phyloP scores from a whole-genome alignment of 192 early-diverging fungal species.

The Linnemannia elongata region DNA sequence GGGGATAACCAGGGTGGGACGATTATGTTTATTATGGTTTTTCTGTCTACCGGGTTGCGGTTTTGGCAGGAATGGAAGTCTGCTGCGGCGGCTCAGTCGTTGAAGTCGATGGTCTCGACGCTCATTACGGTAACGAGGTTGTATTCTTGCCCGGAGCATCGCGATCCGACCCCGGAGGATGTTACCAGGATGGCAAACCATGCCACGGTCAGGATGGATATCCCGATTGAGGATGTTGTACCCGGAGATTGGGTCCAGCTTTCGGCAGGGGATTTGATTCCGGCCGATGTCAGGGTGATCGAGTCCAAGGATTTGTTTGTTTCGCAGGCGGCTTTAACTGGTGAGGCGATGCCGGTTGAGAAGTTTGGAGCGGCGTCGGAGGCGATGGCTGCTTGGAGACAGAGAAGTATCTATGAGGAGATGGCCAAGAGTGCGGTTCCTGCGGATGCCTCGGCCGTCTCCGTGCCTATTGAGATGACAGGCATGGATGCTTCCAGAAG shows the following conservation, averaged over 20 bases:
- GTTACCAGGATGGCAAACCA: slow-evolving; percentile 29
- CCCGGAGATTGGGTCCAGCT: slow-evolving; percentile 63
- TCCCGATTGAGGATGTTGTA: slow-evolving; percentile 59
- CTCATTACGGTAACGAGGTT: slow-evolving; percentile 52
- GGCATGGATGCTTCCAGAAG: background rate
- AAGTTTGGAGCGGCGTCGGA: slow-evolving; percentile 43
- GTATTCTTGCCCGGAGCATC: slow-evolving; percentile 43
- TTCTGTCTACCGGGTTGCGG: slow-evolving; percentile 49
- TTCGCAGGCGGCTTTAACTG: slow-evolving; percentile 62
- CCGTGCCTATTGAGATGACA: background rate
- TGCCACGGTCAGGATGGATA: slow-evolving; percentile 42
- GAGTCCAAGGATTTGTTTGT: slow-evolving; percentile 64
- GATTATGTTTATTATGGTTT: slow-evolving; percentile 58
- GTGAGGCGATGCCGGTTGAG: slow-evolving; percentile 65
- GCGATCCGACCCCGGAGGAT: slow-evolving; percentile 53
- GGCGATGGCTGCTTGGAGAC: slow-evolving; percentile 15
- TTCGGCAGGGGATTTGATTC: slow-evolving; percentile 60
- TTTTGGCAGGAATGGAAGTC: slow-evolving; percentile 64
- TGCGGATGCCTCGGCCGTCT: slow-evolving; percentile 16
- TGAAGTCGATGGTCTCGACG: slow-evolving; percentile 55
- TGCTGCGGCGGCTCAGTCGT: slow-evolving; percentile 24
- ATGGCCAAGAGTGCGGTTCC: slow-evolving; percentile 20
- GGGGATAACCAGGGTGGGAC: slow-evolving; percentile 31
- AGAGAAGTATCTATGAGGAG: slow-evolving; percentile 22
- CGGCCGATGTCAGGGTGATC: slow-evolving; percentile 57